Conservation (phyloP, 2,329 filamentous ascomycete species). For the Pseudogymnoascus sp. region DNA sequence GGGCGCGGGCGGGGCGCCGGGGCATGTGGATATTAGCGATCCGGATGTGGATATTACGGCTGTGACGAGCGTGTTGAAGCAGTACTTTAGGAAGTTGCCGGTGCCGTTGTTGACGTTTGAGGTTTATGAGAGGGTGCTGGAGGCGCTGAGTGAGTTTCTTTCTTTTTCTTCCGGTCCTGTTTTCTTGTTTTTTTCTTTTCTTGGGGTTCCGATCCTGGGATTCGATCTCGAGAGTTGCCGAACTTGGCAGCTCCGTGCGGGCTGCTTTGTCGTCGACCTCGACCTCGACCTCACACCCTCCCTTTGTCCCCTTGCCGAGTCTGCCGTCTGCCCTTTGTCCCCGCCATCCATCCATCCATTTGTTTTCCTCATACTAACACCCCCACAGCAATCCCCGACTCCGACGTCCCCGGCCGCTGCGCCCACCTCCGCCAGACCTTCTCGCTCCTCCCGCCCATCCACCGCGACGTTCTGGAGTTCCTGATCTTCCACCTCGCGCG, state of each 20-base stretch:
- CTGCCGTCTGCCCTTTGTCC: no score
- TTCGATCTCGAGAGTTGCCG: background rate
- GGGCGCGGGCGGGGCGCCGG: background rate
- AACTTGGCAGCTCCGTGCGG: background rate
- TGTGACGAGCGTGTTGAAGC: slow-evolving; percentile 90
- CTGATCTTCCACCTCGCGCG: slow-evolving; percentile 86
- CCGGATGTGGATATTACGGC: slow-evolving; percentile 91
- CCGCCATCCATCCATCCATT: no score
- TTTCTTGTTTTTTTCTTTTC: background rate
- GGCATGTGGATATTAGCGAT: slow-evolving; percentile 70
- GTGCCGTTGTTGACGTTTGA: slow-evolving; percentile 85
- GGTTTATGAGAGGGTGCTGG: slow-evolving; percentile 81
- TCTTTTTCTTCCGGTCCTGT: background rate
- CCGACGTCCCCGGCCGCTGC: slow-evolving; percentile 59
- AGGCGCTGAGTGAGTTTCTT: slow-evolving; percentile 58
- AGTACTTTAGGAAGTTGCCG: slow-evolving; percentile 93
- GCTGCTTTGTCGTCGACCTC: background rate
- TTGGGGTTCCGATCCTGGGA: background rate
- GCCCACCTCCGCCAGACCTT: slow-evolving; percentile 65
- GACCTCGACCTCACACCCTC: background rate
- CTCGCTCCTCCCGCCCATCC: slow-evolving; percentile 68
- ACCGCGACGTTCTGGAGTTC: slow-evolving; percentile 86
- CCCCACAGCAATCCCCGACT: slow-evolving; percentile 50
- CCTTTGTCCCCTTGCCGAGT: background rate
- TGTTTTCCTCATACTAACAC: slow-evolving; percentile 21